Conservation (phyloP, 192 early-diverging fungal species). For the Gonapodya prolifera region DNA sequence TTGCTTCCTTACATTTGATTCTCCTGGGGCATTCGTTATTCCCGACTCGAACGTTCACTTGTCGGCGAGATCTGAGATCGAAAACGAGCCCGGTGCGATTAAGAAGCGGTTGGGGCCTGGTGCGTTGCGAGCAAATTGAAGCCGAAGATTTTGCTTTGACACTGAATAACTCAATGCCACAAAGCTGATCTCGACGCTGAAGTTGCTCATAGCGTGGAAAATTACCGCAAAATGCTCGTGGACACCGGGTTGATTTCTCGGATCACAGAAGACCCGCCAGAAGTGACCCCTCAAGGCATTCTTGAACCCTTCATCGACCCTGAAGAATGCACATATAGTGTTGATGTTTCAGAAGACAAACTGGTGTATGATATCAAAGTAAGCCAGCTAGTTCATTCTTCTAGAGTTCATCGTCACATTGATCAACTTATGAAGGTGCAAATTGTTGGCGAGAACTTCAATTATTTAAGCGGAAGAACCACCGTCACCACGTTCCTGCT, state of each 20-base stretch:
- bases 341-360: neutral
- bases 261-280: neutral
- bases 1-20: neutral
- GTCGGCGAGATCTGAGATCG: neutral
- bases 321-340: neutral
- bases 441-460: neutral
- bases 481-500: neutral
- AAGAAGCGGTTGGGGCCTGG: neutral
- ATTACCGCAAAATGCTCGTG: neutral
- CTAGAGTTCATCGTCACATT: neutral
- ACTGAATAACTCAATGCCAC: neutral
- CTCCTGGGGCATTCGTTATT: neutral
- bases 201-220: neutral
- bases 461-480: neutral
- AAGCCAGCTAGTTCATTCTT: neutral
- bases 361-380: neutral
- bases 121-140: too few relatives aligned
- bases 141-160: neutral
- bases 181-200: neutral
- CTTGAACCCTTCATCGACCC: neutral
- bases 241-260: neutral
- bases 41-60: neutral
- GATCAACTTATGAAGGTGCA: neutral
- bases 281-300: neutral
- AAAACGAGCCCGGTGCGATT: neutral